These are phyloP conservation scores for Russula sp. DNA, from an alignment of 768 basidiomycete genomes.

Conservation along the genomic window DNA sequence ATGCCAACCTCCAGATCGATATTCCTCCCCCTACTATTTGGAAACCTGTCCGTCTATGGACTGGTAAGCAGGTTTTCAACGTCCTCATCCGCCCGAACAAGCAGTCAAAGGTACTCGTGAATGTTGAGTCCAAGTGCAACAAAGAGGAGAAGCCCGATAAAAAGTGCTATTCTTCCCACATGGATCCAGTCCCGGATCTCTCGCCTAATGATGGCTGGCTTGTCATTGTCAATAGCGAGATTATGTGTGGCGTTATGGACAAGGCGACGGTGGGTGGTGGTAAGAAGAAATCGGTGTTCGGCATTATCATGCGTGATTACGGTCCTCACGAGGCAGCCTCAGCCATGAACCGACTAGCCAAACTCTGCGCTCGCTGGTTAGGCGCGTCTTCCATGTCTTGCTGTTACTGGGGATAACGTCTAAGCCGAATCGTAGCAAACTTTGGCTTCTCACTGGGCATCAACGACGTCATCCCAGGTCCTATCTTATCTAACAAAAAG, in stretches of 20 bases:
- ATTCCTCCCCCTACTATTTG: conserved; percentile 91
- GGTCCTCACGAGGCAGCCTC: conserved; percentile 89
- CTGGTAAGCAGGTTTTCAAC: conserved; percentile 98
- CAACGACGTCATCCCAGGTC: conserved; percentile 96
- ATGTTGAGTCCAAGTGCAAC: conserved; percentile 94
- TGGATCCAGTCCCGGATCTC: conserved; percentile 70
- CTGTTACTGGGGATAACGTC: not conserved
- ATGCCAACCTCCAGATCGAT: conserved; percentile 88
- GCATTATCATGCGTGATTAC: conserved; percentile 95
- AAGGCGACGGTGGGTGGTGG: conserved; percentile 96
- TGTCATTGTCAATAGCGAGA: conserved; percentile 94
- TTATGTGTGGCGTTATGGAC: conserved; percentile 99
- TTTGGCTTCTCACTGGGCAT: conserved; percentile 97
- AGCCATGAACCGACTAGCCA: conserved; percentile 95
- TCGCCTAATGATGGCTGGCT: conserved; percentile 98
- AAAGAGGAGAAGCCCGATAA: conserved; percentile 74
- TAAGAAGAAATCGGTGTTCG: conserved; percentile 99
- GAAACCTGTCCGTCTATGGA: conserved; percentile 93
- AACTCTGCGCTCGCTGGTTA: conserved; percentile 90
- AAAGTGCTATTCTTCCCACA: conserved; percentile 51
- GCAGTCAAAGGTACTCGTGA: conserved; percentile 74
- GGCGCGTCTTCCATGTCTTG: conserved; percentile 40
- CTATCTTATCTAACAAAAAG: conserved; percentile 72
- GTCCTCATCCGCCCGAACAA: conserved; percentile 94
- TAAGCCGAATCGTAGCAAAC: conserved; percentile 59